Base-by-base conservation (phyloP, 129 eudicot species). In the Lactuca sativa region DNA sequence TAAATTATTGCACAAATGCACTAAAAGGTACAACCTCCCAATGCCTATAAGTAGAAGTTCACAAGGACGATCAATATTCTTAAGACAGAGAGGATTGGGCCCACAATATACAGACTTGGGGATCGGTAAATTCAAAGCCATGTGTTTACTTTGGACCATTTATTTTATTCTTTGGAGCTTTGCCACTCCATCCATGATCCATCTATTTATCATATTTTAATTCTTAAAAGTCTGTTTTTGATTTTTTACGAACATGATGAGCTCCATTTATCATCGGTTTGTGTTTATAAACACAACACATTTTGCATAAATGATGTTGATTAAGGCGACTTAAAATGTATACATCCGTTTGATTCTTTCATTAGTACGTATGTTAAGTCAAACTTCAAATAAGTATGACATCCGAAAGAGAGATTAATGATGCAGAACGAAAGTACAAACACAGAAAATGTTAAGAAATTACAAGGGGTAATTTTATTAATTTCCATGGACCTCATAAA, bases 91-190 rank as follows among this genome's bases (percentile, higher is more conserved):
- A 72, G 54, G 63, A 62, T 36, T 8, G 53, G 15, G 18, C 47
- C 2, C 62, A 58, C 62, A 59, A 59, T 44, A 67, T 41, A 70
- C 14, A n/a, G 60, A 61, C 21, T 11, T 62, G 6, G 31, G 49
- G 51, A 31, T 56, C 32, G 32, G 53, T 67, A 49, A 67, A 43
- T 16, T 52, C 36, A 71, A 68, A 48, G 51, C 62, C 76, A 71
- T 71, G 76, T 59, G 61, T 31, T n/a, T 58, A 25, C 48, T 18
- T 72, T 62, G 74, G 69, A 75, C 69, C 80, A 51, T 44, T 59
- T 38, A 51, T 44, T 59, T 38, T 38, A 58, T 70, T 57, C 66
- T 43, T 70, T 55, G 64, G 74, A 69, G 61, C 41, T 67, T 52
- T 74, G 66, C 15, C 58, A 64, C 59, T 55, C 78, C 51, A 65